phyloP scores from a whole-genome alignment of 768 basidiomycete species.

The Leccinellum albellum region DNA sequence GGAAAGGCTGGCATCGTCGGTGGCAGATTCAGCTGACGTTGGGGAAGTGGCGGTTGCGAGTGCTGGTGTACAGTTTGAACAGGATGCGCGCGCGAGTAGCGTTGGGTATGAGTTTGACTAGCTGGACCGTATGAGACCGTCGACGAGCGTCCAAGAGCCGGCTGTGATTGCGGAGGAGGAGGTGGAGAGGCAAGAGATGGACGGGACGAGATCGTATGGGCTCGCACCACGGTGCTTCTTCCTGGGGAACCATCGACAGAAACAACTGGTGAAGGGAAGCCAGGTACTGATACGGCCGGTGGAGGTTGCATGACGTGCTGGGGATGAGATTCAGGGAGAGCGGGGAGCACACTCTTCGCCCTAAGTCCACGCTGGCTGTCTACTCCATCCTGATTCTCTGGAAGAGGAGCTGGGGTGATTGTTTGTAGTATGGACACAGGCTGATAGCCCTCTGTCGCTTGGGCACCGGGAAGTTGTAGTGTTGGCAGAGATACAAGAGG shows the following conservation, averaged over 20 bases:
- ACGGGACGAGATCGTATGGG: slow-evolving; percentile 28
- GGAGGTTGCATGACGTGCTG: slow-evolving; percentile 19
- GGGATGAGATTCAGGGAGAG: slow-evolving; percentile 9
- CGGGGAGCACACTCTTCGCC: background rate
- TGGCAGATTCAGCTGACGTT: slow-evolving; percentile 19
- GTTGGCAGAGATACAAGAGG: slow-evolving; percentile 3
- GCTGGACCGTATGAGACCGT: slow-evolving; percentile 20
- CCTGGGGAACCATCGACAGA: slow-evolving; percentile 10
- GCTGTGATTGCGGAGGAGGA: slow-evolving; percentile 7
- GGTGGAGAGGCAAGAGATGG: slow-evolving; percentile 15
- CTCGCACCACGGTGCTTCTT: slow-evolving; percentile 21
- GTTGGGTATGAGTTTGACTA: slow-evolving; percentile 3
- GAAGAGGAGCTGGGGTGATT: slow-evolving; percentile 2
- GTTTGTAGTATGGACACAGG: slow-evolving; percentile 21
- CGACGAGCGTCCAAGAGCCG: slow-evolving; percentile 22
- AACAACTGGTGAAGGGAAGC: slow-evolving; percentile 19
- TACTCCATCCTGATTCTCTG: background rate
- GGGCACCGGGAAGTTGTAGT: slow-evolving; percentile 12
- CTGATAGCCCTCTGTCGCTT: slow-evolving; percentile 15
- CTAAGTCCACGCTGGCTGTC: slow-evolving; percentile 16
- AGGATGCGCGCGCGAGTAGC: slow-evolving; percentile 4
- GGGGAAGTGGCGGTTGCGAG: slow-evolving; percentile 10
- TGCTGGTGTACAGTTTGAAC: slow-evolving; percentile 5
- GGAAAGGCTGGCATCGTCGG: slow-evolving; percentile 66
- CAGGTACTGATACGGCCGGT: slow-evolving; percentile 11